phyloP scores from a whole-genome alignment of 805 yeast species.

The Vanderwaltozyma yarrowii region DNA sequence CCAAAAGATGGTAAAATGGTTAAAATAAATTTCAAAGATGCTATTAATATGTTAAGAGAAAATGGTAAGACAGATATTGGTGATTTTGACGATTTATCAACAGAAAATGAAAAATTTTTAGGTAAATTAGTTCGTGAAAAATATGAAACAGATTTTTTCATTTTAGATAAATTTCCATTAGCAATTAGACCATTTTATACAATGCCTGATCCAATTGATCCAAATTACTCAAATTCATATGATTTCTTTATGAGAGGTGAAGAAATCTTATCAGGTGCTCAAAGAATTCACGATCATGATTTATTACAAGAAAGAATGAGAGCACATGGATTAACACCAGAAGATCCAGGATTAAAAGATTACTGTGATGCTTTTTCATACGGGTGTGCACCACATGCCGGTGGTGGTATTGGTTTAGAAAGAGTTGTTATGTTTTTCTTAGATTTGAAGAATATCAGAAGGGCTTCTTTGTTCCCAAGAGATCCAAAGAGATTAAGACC shows the following conservation, averaged over 20 bases:
- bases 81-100: slow-evolving; percentile 80
- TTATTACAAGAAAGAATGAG: slow-evolving; percentile 73
- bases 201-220: slow-evolving; percentile 93
- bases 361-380: slow-evolving; percentile 86
- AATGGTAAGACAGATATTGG: slow-evolving; percentile 63
- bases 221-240: slow-evolving; percentile 91
- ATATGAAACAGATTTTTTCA: slow-evolving; percentile 95
- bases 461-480: slow-evolving; percentile 99
- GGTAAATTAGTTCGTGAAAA: slow-evolving; percentile 88
- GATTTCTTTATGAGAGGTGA: slow-evolving; percentile 99
- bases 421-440: slow-evolving; percentile 98
- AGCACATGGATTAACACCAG: slow-evolving; percentile 74
- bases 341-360: slow-evolving; percentile 74
- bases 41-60: slow-evolving; percentile 73
- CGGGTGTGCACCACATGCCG: slow-evolving; percentile 99
- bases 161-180: slow-evolving; percentile 96
- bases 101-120: slow-evolving; percentile 89
- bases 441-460: slow-evolving; percentile 92
- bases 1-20: slow-evolving; percentile 95
- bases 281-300: slow-evolving; percentile 92
- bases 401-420: slow-evolving; percentile 99
- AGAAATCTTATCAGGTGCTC: slow-evolving; percentile 98
- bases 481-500: slow-evolving; percentile 94
- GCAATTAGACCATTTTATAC: slow-evolving; percentile 97
- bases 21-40: slow-evolving; percentile 80